These are phyloP conservation scores for Ricinus communis DNA, from an alignment of 345 rosid genomes.

Conservation along the genomic window DNA sequence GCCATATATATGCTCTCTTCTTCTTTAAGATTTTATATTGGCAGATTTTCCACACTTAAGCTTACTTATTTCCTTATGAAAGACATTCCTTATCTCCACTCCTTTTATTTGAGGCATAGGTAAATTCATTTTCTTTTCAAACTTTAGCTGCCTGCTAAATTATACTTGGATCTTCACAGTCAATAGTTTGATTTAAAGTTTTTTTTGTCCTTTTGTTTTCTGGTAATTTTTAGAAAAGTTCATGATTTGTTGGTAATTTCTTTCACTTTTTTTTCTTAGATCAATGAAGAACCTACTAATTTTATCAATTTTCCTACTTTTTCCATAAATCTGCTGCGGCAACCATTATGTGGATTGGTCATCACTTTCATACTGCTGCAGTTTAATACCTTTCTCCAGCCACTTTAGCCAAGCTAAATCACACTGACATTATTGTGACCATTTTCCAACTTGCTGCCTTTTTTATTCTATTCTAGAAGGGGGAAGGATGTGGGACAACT, in stretches of 20 bases:
- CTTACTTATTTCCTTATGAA: not conserved
- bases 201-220: not conserved
- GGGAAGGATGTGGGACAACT: no score
- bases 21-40: not conserved
- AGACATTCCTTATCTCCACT: not conserved
- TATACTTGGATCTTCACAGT: not conserved
- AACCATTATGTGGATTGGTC: not conserved
- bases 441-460: no score
- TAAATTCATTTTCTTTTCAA: not conserved
- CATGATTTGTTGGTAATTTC: not conserved
- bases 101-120: not conserved
- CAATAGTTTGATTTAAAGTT: not conserved
- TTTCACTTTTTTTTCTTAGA: not conserved
- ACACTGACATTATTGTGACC: not conserved
- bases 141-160: not conserved
- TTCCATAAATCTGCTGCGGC: not conserved
- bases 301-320: not conserved
- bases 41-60: not conserved
- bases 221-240: not conserved
- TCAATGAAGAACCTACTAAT: not conserved
- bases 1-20: not conserved
- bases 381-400: not conserved
- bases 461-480: not conserved
- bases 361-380: not conserved
- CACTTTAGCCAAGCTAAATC: not conserved